Evolutionary conservation across 495 filamentous ascomycete species (phyloP), one percentile per base, ranked within the genome.

Genomic region (Aspergillus olivimuriae): DNA sequence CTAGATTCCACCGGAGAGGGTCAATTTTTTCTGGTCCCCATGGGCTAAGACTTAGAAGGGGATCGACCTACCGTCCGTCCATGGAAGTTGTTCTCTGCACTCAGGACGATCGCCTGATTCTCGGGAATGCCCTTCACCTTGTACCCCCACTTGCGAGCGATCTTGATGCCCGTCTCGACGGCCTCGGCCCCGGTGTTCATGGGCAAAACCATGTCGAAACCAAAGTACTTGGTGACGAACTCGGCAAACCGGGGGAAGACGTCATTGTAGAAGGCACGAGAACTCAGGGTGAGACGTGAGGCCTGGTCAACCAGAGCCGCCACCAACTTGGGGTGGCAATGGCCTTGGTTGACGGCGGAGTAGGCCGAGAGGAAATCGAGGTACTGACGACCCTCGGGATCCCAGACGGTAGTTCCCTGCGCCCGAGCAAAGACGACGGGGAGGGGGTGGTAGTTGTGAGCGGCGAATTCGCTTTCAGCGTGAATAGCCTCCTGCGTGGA

Each of bases 161-260:
- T 83, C 75, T 99, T 99, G 61, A 99, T 82, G 18, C 81, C 89
- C 1, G 94, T 97, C 77, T 99, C 92, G 34, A 97, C 92, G n/a
- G 92, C 92, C 70, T 99, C 92, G 21, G 90, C 92, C 36, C 92
- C 92, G 7, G 92, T 99, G 70, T 97, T 97, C 92, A 99, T 97
- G 36, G 92, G 92, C 66, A 99, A 68, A 18, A 95, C 90, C 92
- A 97, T 99, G 62, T 97, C 94, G 65, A 90, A 99, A 34, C 88
- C 91, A 58, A 96, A 95, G 58, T 77, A 81, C 46, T 78, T 60
- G 50, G 87, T 91, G 40, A 96, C 85, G 63, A 89, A 94, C 66
- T 95, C 80, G 32, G 92, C 90, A 72, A 95, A 99, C 38, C 84
- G 79, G 31, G 92, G 92, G 71, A 99, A 97, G 26, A 99, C 92